Base-by-base conservation (phyloP, 192 early-diverging fungal genomes). In the Fimicolochytrium jonesii region DNA sequence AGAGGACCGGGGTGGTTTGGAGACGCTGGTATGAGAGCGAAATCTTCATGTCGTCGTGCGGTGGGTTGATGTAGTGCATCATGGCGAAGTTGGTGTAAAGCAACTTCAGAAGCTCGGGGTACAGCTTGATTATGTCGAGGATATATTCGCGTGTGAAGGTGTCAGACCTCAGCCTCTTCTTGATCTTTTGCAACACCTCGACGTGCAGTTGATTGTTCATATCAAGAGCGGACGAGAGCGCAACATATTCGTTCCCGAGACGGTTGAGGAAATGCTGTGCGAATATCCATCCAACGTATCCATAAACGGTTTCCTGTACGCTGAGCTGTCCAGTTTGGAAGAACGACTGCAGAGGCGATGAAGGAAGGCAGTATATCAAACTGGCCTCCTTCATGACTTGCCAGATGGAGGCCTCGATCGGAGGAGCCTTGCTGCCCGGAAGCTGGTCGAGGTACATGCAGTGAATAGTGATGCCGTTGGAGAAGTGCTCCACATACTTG, bases 401-500 rank as follows among this genome's bases (percentile, higher is more conserved):
- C 59, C 81, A 77, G 63, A 98, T 91, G 42, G 87, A 79, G 70
- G 86, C 86, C 66, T 93, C 93, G 69, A 97, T 89, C 57, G 92
- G 88, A 11, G 86, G 79, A 0, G 85, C 75, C 69, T 87, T 88
- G 61, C 88, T 87, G 62, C 80, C 86, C 59, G 87, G 88, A 28
- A 89, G 64, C 53, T 89, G 89, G 66, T 91, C 87, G 45, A 97
- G 79, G 79, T 98, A 98, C 52, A 97, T 75, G 63, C 84, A 87
- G 73, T 94, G 86, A 64, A 98, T 87, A 47, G 94, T 97, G 39
- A 98, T 88, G 70, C 95, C 95, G 74, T 96, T 96, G 32, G 94
- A 95, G 73, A 98, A 98, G 80, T 98, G 92, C 82, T 98, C 95
- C 64, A 95, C 93, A 79, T 98, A 96, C 82, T 98, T 98, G 64